Evolutionary conservation across 331 rosid genomes (phyloP).

Genomic region (Dryas integrifolia): DNA sequence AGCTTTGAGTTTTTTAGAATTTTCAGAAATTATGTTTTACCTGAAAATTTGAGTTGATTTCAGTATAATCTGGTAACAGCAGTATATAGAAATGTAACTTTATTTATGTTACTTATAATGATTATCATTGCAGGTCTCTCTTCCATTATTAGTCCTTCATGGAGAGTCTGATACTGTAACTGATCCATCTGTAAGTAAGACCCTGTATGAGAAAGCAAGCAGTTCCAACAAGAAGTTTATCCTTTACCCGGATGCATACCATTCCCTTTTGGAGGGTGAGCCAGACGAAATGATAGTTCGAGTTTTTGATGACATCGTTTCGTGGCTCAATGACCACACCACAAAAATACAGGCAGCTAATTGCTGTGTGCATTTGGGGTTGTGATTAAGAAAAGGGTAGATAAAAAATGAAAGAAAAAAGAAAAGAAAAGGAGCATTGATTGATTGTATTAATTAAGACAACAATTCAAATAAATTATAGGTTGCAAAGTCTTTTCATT

Average conservation of each 20-base stretch:
- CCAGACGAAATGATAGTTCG: constrained; percentile 62
- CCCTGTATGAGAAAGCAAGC: constrained; percentile 65
- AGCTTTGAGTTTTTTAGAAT: neutral
- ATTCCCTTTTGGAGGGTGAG: constrained; percentile 86
- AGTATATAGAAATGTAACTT: neutral
- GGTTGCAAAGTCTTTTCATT: neutral
- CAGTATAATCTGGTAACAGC: neutral
- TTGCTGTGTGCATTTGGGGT: neutral
- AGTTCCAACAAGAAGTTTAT: constrained; percentile 67
- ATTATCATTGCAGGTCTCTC: constrained; percentile 52
- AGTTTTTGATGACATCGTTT: constrained; percentile 58
- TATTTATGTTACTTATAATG: neutral
- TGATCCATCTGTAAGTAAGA: constrained; percentile 84
- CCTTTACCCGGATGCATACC: constrained; percentile 69
- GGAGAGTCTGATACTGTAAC: constrained; percentile 86
- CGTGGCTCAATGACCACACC: constrained; percentile 70
- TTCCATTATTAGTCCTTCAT: constrained; percentile 79
- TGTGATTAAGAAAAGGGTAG: neutral
- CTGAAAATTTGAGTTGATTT: neutral
- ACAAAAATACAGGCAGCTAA: constrained; percentile 19
- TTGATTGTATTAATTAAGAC: neutral
- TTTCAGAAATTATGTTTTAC: neutral
- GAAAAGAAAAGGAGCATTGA: neutral
- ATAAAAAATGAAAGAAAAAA: neutral
- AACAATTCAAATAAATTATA: neutral